A percentile compares a stretch with the other conserved stretches of the same genome.
These are phyloP conservation scores for Acer saccharum DNA, from an alignment of 345 rosid genomes.

Conservation along the genomic window DNA sequence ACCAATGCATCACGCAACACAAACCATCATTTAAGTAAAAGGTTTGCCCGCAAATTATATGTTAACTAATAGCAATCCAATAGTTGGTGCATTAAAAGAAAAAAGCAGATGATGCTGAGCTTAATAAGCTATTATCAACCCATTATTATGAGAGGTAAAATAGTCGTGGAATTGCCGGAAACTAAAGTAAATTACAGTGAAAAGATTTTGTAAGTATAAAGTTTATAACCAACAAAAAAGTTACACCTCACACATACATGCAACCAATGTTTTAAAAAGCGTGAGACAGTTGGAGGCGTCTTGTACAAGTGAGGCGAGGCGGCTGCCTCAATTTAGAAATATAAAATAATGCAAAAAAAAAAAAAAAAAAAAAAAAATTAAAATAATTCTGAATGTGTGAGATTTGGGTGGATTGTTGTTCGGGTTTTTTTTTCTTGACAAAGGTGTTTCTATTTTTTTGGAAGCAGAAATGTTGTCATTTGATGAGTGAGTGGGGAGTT, in stretches of 20 bases:
- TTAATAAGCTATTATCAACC: background rate
- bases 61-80: background rate
- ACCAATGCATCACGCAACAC: background rate
- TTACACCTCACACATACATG: background rate
- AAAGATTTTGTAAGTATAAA: background rate
- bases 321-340: too few species aligned
- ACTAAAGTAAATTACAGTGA: background rate
- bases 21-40: background rate
- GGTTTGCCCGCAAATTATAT: background rate
- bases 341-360: too few species aligned
- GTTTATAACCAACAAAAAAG: background rate
- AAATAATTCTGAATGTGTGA: too few species aligned
- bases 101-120: background rate
- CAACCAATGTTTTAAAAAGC: background rate
- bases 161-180: background rate
- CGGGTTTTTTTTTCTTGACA: too few species aligned
- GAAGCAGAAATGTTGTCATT: too few species aligned
- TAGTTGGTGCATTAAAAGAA: background rate
- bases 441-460: too few species aligned
- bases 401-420: too few species aligned
- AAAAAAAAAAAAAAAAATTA: too few species aligned
- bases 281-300: too few species aligned
- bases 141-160: background rate
- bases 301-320: too few species aligned
- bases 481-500: too few species aligned